phyloP scores from a whole-genome alignment of 805 yeast genomes.

The Metschnikowia baotianmanensis region DNA sequence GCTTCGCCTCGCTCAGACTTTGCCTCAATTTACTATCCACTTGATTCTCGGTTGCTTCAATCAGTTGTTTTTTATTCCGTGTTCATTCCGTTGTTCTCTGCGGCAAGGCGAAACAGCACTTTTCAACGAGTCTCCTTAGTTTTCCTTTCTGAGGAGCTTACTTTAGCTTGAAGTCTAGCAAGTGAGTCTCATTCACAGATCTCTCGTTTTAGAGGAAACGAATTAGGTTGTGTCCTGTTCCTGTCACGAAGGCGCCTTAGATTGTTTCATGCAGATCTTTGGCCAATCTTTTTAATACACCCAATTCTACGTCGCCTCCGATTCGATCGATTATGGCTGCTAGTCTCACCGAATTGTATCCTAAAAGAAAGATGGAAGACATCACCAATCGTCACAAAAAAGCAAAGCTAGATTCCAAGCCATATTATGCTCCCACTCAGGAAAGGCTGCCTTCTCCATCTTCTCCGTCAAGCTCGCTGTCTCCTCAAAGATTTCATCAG shows the following conservation, averaged over 20 bases:
- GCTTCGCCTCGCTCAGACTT: constrained; percentile 8
- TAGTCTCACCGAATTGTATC: constrained; percentile 27
- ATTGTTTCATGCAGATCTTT: background rate
- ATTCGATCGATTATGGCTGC: constrained; percentile 31
- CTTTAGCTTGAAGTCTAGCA: too few species aligned
- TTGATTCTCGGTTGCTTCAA: background rate
- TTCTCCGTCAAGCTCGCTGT: constrained; percentile 24
- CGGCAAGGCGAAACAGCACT: constrained; percentile 1
- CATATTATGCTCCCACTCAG: constrained; percentile 19
- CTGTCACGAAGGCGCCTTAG: background rate
- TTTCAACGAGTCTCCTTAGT: too few species aligned
- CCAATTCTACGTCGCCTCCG: background rate
- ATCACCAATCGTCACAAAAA: constrained; percentile 33
- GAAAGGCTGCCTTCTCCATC: constrained; percentile 28
- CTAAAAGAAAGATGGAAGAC: constrained; percentile 38
- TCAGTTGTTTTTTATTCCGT: background rate
- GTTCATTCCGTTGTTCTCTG: background rate
- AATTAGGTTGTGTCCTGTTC: too few species aligned
- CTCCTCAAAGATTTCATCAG: constrained; percentile 20
- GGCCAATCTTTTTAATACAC: background rate
- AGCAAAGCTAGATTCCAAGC: constrained; percentile 20
- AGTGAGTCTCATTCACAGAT: background rate
- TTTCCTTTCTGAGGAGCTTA: too few species aligned
- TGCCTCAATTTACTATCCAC: background rate
- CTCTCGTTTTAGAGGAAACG: background rate